Percentiles rank a stretch among this genome's conserved stretches.
These are phyloP conservation scores for Neurospora sp. DNA, from an alignment of 495 filamentous ascomycete species.

Conservation along the genomic window DNA sequence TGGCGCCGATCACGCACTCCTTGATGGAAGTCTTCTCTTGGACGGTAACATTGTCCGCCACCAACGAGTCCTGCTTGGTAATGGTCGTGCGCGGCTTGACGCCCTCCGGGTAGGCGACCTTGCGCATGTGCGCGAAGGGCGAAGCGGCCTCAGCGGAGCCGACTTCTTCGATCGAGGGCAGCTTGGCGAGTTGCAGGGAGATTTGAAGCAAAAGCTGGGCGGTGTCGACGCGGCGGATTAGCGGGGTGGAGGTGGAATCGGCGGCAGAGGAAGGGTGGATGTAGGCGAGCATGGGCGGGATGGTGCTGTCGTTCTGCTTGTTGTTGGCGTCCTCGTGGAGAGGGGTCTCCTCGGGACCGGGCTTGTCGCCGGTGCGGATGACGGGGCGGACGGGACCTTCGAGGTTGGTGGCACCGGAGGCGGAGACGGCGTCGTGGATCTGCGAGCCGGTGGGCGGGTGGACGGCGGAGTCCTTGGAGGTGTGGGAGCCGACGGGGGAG, in stretches of 20 bases:
- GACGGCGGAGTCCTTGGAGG: neutral
- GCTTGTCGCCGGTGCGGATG: conserved; percentile 21
- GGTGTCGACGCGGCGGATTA: conserved; percentile 83
- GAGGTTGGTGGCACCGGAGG: conserved; percentile 1
- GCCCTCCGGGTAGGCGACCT: conserved; percentile 69
- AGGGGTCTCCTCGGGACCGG: neutral
- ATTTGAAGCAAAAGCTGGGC: conserved; percentile 66
- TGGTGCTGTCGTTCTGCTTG: conserved; percentile 37
- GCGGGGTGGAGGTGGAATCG: conserved; percentile 22
- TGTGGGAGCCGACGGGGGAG: conserved; percentile 1
- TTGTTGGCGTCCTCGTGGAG: neutral
- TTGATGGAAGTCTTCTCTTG: conserved; percentile 79
- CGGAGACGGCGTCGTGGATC: neutral
- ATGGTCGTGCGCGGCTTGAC: conserved; percentile 70
- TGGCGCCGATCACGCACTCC: conserved; percentile 75
- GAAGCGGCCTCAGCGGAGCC: conserved; percentile 44
- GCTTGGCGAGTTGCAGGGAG: conserved; percentile 78
- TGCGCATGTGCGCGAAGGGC: conserved; percentile 62
- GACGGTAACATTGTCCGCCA: conserved; percentile 78
- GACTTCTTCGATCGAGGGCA: conserved; percentile 54
- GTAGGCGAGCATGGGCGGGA: conserved; percentile 72
- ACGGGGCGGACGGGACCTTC: conserved; percentile 4
- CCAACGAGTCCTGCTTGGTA: conserved; percentile 61
- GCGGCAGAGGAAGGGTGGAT: conserved; percentile 44
- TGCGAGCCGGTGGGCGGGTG: neutral